Evolutionary conservation across 2,329 filamentous ascomycete species (phyloP).

Genomic region (Fusarium sp.): DNA sequence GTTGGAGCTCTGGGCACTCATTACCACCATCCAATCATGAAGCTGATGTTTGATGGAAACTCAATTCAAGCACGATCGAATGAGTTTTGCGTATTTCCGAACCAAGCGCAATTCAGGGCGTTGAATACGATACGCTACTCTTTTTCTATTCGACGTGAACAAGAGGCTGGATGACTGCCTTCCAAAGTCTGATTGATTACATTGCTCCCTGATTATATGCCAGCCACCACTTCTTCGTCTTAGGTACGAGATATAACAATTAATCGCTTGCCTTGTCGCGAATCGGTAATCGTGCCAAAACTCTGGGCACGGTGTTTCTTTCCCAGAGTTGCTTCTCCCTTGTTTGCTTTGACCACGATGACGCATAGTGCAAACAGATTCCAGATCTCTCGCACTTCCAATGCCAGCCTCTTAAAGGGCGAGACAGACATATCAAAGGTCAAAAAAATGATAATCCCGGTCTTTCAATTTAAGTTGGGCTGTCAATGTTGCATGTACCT

Average conservation of each 20-base stretch:
- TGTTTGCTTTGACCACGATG: conserved; percentile 1
- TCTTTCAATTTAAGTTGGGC: background rate
- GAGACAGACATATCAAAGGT: conserved; percentile 7
- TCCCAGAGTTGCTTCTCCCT: background rate
- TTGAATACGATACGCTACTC: background rate
- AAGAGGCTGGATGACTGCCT: background rate
- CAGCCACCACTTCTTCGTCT: conserved; percentile 17
- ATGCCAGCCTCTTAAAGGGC: conserved; percentile 22
- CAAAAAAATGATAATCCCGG: background rate
- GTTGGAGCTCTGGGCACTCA: background rate
- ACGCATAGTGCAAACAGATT: conserved; percentile 8
- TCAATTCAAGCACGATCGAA: background rate
- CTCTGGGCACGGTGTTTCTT: background rate
- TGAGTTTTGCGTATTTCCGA: background rate
- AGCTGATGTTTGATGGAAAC: background rate
- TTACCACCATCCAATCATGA: background rate
- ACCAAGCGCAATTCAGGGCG: background rate
- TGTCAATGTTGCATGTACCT: conserved; percentile 23
- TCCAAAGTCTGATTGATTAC: background rate
- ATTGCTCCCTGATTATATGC: background rate
- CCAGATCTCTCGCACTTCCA: background rate
- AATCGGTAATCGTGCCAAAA: conserved; percentile 19
- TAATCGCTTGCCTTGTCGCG: background rate
- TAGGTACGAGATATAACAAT: background rate
- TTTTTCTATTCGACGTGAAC: background rate